Percentiles rank a stretch among this genome's conserved stretches.
phyloP scores from a whole-genome alignment of 176 grass and related monocot genomes.

The Oryza rufipogon region DNA sequence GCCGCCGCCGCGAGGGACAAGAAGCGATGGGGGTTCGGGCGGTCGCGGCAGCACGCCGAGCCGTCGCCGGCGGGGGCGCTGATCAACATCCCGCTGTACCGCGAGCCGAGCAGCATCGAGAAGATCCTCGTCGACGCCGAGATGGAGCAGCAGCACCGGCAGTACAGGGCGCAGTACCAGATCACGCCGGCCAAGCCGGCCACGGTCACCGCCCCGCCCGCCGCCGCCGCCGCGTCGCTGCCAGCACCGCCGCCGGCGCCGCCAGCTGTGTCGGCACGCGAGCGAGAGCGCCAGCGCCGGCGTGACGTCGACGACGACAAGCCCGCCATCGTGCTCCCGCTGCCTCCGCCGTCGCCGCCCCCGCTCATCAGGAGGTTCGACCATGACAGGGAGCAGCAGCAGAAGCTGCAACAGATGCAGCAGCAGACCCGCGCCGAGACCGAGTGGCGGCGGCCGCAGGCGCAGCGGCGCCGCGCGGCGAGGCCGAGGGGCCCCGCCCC shows the following conservation, averaged over 20 bases:
- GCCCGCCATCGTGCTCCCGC: constrained; percentile 36
- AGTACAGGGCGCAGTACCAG: constrained; percentile 60
- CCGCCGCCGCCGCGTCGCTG: not conserved
- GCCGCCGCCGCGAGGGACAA: constrained; percentile 52
- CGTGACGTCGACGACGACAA: constrained; percentile 10
- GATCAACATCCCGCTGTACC: constrained; percentile 74
- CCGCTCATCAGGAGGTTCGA: constrained; percentile 60
- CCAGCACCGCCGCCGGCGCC: constrained; percentile 8
- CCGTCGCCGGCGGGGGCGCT: constrained; percentile 50
- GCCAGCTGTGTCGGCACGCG: constrained; percentile 1
- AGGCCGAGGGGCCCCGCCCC: constrained; percentile 34
- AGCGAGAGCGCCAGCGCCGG: constrained; percentile 12
- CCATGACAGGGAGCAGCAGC: constrained; percentile 57
- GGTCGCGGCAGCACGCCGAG: constrained; percentile 50
- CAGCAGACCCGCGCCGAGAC: constrained; percentile 41
- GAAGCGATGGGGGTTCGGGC: constrained; percentile 88
- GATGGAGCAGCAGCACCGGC: constrained; percentile 55
- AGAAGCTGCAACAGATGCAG: constrained; percentile 43
- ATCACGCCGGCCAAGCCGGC: constrained; percentile 41
- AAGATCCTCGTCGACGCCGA: constrained; percentile 92
- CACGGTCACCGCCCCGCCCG: not conserved
- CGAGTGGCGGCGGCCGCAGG: constrained; percentile 51
- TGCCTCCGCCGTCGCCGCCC: constrained; percentile 55
- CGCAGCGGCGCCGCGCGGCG: constrained; percentile 17
- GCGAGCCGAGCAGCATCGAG: constrained; percentile 97